A percentile compares a stretch with the other conserved stretches of the same genome.
Conservation (phyloP, 1,139 yeast genomes). For the Saccharomyces hybrid region DNA sequence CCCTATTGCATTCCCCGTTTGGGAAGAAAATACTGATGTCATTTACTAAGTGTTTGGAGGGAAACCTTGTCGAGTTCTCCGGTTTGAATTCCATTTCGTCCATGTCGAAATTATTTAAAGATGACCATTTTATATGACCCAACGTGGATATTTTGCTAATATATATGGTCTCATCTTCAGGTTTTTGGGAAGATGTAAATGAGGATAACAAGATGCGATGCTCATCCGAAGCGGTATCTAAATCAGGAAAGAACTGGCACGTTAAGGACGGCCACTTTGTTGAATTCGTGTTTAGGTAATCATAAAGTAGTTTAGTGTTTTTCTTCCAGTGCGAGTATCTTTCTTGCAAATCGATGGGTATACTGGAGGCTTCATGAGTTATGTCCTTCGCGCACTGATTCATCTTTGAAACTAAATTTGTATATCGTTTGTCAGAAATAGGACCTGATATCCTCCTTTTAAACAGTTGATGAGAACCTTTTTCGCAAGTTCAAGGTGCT, state of each 20-base stretch:
- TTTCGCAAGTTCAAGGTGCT: background rate
- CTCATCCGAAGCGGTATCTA: constrained; percentile 24
- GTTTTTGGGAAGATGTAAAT: constrained; percentile 31
- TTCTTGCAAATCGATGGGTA: constrained; percentile 35
- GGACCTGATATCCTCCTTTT: background rate
- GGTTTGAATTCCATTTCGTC: constrained; percentile 33
- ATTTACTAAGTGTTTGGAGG: constrained; percentile 25
- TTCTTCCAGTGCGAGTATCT: constrained; percentile 71
- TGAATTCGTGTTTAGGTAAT: constrained; percentile 66
- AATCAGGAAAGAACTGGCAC: constrained; percentile 64
- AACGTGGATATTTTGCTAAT: constrained; percentile 27
- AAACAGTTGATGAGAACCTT: background rate
- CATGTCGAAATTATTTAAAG: constrained; percentile 32
- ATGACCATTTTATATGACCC: constrained; percentile 29
- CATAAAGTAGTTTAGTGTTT: constrained; percentile 66
- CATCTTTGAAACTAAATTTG: constrained; percentile 1
- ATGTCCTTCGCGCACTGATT: constrained; percentile 3
- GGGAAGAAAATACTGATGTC: constrained; percentile 30
- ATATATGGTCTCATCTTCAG: constrained; percentile 30
- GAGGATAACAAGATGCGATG: constrained; percentile 29
- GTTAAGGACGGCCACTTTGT: constrained; percentile 76
- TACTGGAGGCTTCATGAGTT: constrained; percentile 3
- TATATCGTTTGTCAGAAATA: background rate
- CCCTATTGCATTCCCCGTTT: constrained; percentile 56
- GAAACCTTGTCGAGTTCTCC: constrained; percentile 24